Percentiles rank a stretch among this genome's conserved stretches.
Conservation (phyloP, 2,329 filamentous ascomycete genomes). For the Aspergillus costaricaensis region DNA sequence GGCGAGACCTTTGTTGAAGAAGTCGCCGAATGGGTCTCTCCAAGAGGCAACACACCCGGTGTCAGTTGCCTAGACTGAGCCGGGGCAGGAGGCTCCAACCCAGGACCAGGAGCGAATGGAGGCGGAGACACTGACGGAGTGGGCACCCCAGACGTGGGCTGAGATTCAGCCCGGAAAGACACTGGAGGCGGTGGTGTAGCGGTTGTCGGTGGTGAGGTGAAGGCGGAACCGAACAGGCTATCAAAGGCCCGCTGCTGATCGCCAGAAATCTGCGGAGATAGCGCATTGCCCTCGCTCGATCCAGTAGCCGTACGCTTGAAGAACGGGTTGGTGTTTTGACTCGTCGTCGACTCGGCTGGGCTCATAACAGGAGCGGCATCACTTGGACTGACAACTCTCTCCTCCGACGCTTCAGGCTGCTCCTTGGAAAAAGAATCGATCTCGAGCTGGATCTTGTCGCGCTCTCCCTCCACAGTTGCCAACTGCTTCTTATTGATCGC, state of each 20-base stretch:
- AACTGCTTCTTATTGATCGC: conserved; percentile 99
- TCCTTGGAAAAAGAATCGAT: conserved; percentile 67
- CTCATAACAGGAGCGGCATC: conserved; percentile 62
- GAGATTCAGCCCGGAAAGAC: conserved; percentile 62
- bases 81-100: conserved; percentile 57
- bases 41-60: conserved; percentile 73
- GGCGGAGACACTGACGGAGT: conserved; percentile 66
- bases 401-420: conserved; percentile 59
- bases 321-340: conserved; percentile 86
- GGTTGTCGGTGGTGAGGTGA: conserved; percentile 47
- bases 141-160: conserved; percentile 52
- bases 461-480: conserved; percentile 81
- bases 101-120: conserved; percentile 26
- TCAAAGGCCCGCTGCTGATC: conserved; percentile 73
- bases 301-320: conserved; percentile 67
- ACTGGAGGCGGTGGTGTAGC: conserved; percentile 55
- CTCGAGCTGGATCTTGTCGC: conserved; percentile 82
- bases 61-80: conserved; percentile 76
- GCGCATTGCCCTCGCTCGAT: conserved; percentile 49
- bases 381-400: conserved; percentile 36
- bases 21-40: conserved; percentile 66
- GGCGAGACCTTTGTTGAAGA: conserved; percentile 79
- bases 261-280: conserved; percentile 46
- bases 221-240: conserved; percentile 78
- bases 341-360: conserved; percentile 63